Conservation (phyloP, 2,329 filamentous ascomycete species). For the Monilinia laxa region DNA sequence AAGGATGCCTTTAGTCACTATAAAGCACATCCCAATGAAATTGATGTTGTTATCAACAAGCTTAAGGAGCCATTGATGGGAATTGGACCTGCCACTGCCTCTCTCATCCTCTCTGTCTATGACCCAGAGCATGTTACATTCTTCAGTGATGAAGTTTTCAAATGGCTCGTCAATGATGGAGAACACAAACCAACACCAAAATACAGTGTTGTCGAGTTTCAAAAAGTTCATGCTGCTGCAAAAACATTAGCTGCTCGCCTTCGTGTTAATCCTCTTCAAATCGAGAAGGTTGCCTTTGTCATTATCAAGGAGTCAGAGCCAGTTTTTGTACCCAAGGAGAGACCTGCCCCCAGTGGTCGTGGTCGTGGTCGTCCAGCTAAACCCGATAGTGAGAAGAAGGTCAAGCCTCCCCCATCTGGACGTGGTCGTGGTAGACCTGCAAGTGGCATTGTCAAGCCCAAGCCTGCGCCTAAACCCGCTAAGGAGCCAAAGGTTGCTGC, state of each 20-base stretch:
- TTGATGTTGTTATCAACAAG: conserved; percentile 49
- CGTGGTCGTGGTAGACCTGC: conserved; percentile 31
- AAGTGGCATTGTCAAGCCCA: conserved; percentile 18
- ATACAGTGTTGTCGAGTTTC: conserved; percentile 70
- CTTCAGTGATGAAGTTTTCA: conserved; percentile 78
- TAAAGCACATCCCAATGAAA: conserved; percentile 41
- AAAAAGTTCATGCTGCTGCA: conserved; percentile 50
- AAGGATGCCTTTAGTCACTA: conserved; percentile 52
- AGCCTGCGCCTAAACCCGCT: conserved; percentile 15
- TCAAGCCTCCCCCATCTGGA: conserved; percentile 29
- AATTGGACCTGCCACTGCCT: conserved; percentile 77
- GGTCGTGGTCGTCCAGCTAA: conserved; percentile 31
- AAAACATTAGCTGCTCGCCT: conserved; percentile 50
- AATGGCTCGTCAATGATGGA: conserved; percentile 64
- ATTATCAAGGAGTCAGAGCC: conserved; percentile 50
- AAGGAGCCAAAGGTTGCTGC: background rate
- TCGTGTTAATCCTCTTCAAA: conserved; percentile 56
- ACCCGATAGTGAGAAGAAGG: conserved; percentile 34
- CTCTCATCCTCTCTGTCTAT: conserved; percentile 67
- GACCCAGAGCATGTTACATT: conserved; percentile 62
- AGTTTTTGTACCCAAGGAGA: conserved; percentile 29
- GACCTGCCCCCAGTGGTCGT: conserved; percentile 27
- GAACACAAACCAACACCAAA: conserved; percentile 54
- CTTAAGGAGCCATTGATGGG: conserved; percentile 63
- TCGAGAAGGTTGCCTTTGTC: conserved; percentile 72